These are phyloP conservation scores for Trichosporon sp. DNA, from an alignment of 1,284 basidiomycete species.

Conservation along the genomic window DNA sequence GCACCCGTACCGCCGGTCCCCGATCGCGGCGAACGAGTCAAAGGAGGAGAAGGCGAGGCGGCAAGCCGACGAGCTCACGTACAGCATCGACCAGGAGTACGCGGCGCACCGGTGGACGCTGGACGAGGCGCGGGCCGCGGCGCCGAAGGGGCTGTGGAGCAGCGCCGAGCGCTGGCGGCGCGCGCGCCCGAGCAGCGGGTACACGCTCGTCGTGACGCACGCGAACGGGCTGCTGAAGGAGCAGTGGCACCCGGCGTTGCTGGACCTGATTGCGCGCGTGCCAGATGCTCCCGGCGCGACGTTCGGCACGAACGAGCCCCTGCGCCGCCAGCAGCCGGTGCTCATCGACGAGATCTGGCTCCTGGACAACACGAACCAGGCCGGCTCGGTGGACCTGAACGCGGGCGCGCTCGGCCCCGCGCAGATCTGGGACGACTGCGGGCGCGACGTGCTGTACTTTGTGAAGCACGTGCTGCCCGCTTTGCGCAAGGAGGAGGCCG, in stretches of 20 bases:
- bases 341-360: constrained; percentile 70
- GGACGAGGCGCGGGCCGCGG: constrained; percentile 23
- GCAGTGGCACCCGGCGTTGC: constrained; percentile 61
- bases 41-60: constrained; percentile 38
- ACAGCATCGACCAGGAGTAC: constrained; percentile 8
- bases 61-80: constrained; percentile 21
- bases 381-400: constrained; percentile 68
- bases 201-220: constrained; percentile 69
- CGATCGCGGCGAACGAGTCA: constrained; percentile 12
- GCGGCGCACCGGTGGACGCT: constrained; percentile 10
- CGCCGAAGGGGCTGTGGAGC: constrained; percentile 45
- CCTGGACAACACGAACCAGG: constrained; percentile 71
- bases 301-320: constrained; percentile 10
- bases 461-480: constrained; percentile 49
- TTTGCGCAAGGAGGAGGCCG: constrained; percentile 4
- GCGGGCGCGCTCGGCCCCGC: constrained; percentile 52
- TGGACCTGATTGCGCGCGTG: constrained; percentile 47
- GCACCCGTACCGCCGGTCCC: constrained; percentile 16
- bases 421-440: constrained; percentile 42
- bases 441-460: constrained; percentile 48
- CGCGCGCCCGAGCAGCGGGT: constrained; percentile 37
- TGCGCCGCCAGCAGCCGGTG: neutral
- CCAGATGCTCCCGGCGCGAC: neutral
- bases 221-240: constrained; percentile 67
- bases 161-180: constrained; percentile 23